A percentile compares a stretch with the other conserved stretches of the same genome.
phyloP scores from a whole-genome alignment of 805 yeast species.

The Myxozyma mucilagina region DNA sequence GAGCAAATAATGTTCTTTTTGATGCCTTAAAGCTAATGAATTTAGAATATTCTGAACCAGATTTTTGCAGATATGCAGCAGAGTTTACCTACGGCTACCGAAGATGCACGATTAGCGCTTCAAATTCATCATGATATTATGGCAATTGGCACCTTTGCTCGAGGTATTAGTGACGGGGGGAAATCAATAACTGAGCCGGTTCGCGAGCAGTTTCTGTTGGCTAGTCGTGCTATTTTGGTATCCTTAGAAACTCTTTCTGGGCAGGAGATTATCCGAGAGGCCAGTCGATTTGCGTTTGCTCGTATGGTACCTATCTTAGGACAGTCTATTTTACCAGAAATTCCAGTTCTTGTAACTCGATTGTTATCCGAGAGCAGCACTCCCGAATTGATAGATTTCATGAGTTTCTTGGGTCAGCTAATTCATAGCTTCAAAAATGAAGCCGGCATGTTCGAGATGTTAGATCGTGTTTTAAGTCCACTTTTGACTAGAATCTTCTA shows the following conservation, averaged over 20 bases:
- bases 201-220: slow-evolving; percentile 57
- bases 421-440: slow-evolving; percentile 70
- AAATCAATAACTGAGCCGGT: slow-evolving; percentile 36
- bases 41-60: slow-evolving; percentile 72
- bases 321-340: slow-evolving; percentile 49
- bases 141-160: slow-evolving; percentile 86
- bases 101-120: slow-evolving; percentile 52
- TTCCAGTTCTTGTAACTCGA: slow-evolving; percentile 71
- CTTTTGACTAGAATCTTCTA: slow-evolving; percentile 47
- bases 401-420: slow-evolving; percentile 84
- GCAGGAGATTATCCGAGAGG: slow-evolving; percentile 72
- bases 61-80: slow-evolving; percentile 69
- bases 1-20: slow-evolving; percentile 22
- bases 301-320: slow-evolving; percentile 78
- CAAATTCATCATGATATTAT: slow-evolving; percentile 84
- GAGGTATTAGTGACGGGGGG: slow-evolving; percentile 67
- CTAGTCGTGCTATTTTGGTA: slow-evolving; percentile 79
- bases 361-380: slow-evolving; percentile 61
- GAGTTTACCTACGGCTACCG: slow-evolving; percentile 50
- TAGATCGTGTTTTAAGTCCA: slow-evolving; percentile 75
- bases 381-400: slow-evolving; percentile 65
- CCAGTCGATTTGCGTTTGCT: slow-evolving; percentile 78
- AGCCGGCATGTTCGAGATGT: slow-evolving; percentile 66
- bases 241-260: slow-evolving; percentile 74
- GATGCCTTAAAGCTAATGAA: slow-evolving; percentile 8